Base-by-base conservation (phyloP, 1,284 basidiomycete species). In the Entoloma clypeatum region DNA sequence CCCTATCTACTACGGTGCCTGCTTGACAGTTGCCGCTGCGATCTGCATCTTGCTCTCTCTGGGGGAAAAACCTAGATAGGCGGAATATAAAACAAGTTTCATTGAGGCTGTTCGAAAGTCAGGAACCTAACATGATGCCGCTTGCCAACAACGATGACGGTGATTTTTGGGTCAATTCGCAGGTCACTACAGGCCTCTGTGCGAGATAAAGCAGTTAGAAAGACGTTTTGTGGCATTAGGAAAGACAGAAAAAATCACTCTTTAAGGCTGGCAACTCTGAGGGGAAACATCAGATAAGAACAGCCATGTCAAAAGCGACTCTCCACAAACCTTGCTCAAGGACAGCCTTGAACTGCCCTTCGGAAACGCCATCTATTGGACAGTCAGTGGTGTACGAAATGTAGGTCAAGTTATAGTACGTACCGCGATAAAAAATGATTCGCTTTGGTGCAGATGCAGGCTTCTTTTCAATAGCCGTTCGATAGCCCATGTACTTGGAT, bases 341-440 rank as follows among this genome's bases (percentile, higher is more conserved):
- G 3, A 88, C 86, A 36, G 81, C 72, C 44, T 72, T 65, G 55
- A 88, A 88, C 49, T 88, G 83, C 4, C 86, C 86, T 60, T 89
- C 86, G 5, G 82, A 86, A 17, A 88, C 86, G 53, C 86, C 86
- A 53, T 88, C 85, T 83, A 22, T 14, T 13, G 19, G 9, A n/a
- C 27, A 25, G 22, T 19, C 16, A 29, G 21, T 11, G 16, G 18
- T 2, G 11, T 21, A 3, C 25, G n/a, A 2, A 4, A 21, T 16
- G 13, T 37, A 30, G 10, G 24, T 18, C 14, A 30, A 40, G 43
- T n/a, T 11, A 27, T 14, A 16, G 5, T 45, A 51, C 64, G 13
- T 51, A 80, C 81, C 81, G 50, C 84, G 73, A 54, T 81, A 87
- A 62, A 87, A 84, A 34, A 88, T 79, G 43, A 88, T 77, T 4